Evolutionary conservation across 2,329 filamentous ascomycete species (phyloP), one percentile per base, ranked within the genome.

Genomic region (Clarireedia homoeocarpa): DNA sequence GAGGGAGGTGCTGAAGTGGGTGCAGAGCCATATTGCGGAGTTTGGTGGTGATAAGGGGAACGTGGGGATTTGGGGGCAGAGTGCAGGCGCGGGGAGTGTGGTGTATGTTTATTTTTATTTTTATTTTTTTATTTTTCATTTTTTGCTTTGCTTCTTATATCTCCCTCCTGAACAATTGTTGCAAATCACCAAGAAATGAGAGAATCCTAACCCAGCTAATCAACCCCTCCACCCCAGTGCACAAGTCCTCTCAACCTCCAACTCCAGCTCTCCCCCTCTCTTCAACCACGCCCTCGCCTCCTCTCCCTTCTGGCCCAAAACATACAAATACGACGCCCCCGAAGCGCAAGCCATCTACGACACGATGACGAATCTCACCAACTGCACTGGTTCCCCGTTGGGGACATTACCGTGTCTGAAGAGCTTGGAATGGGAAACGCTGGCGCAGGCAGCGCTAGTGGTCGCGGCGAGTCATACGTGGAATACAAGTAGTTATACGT

Each of bases 1-100:
- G 68, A 75, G 79, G 59, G 67, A 77, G 10, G 75, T 80, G 10
- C 71, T 86, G 26, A 69, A 73, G 49, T 87, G 83, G 84, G 76
- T 85, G 26, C 72, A 74, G 56, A 72, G 76, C 34, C 85, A 85
- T 65, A 79, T 84, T 49, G 74, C 68, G 5, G 70, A 70, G 3
- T 84, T 86, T 66, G 83, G 83, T 0, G 84, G 83, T 0, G 78
- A 86, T 60, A 72, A 71, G 1, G 69, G 68, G 5, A 77, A 80
- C 57, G 75, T 86, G 17, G 84, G 78, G 4, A 70, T 85, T 51
- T 81, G 81, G 78, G 84, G 83, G 0, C 79, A 83, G 65, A 76
- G 72, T 3, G 80, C 81, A 0, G 80, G 80, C 1, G 81, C 71
- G 2, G 79, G 79, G 1, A 74, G 71, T 54, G 77, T 80, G 1